Evolutionary conservation across 208 protist genomes (phyloP).

Genomic region (Phytomonas sp.): DNA sequence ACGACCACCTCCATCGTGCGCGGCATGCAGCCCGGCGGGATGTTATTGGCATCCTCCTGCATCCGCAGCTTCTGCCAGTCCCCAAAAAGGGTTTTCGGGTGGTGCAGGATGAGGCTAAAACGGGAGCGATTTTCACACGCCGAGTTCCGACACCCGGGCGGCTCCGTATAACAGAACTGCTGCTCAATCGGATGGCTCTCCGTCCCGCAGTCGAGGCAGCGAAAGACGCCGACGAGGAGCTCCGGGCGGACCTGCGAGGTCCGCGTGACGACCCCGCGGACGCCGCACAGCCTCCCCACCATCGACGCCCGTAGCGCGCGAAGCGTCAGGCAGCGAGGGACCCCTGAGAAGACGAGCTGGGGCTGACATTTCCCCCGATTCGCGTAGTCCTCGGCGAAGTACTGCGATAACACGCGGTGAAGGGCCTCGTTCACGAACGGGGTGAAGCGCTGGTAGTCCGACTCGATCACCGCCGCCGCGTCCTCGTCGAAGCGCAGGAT

Average conservation of each 20-base stretch:
- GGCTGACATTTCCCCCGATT: conserved; percentile 66
- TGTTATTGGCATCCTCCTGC: conserved; percentile 94
- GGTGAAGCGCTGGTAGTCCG: conserved; percentile 70
- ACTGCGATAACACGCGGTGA: conserved; percentile 67
- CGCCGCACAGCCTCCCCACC: conserved; percentile 92
- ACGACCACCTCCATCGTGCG: conserved; percentile 97
- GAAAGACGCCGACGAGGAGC: conserved; percentile 95
- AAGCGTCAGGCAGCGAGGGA: conserved; percentile 84
- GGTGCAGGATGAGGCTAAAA: conserved; percentile 84
- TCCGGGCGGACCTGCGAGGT: conserved; percentile 98
- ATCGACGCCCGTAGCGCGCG: conserved; percentile 89
- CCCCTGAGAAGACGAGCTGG: conserved; percentile 72
- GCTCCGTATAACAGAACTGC: conserved; percentile 99
- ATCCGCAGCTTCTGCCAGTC: conserved; percentile 99
- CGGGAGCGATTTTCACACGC: conserved; percentile 88
- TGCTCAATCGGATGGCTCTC: conserved; percentile 89
- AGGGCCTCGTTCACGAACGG: conserved; percentile 70
- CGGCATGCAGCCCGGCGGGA: conserved; percentile 94
- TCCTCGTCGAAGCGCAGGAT: conserved; percentile 69
- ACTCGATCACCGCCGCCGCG: conserved; percentile 60
- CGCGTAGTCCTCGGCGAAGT: conserved; percentile 74
- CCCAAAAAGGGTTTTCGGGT: conserved; percentile 88
- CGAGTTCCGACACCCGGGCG: conserved; percentile 81
- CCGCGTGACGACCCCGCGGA: conserved; percentile 97
- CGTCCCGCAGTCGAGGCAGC: conserved; percentile 94